Base-by-base conservation (phyloP, 306 rosid species). In the Pyrus communis region DNA sequence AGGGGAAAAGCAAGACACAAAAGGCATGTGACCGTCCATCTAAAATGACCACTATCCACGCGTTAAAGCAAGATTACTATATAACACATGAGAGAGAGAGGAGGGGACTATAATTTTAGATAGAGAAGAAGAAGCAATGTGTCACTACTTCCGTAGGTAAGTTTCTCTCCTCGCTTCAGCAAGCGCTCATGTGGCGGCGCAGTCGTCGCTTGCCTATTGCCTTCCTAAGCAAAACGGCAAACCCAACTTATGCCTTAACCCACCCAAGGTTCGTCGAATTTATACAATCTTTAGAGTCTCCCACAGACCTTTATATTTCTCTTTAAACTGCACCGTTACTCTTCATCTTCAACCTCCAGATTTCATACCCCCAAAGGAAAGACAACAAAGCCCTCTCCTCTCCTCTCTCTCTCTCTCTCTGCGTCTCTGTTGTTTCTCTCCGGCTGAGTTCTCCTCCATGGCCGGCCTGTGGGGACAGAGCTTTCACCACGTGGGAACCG, bases 1-100 rank as follows among this genome's bases (percentile, higher is more conserved):
- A 21, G 7, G 72, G 31, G 55, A 21, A 58, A 69, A 27, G 54
- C 5, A 58, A 45, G 59, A 72, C 92, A 80, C 86, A 71, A 70
- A 78, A 58, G 81, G 76, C 87, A 86, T 78, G 87, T 87, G 85
- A 85, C 73, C 84, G 76, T 78, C 87, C 83, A 79, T 80, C 82
- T 49, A 74, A 65, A 74, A 72, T 60, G 68, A 62, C 30, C 67
- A 40, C 15, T 11, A 38, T 31, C 80, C 85, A 86, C 85, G 89
- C 75, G 92, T 83, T 63, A 72, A 79, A 81, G 70, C 54, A 18
- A 46, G 35, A 59, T 72, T 67, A 72, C 6, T 11, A 60, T 30
- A 80, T 75, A 49, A 33, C 30, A 60, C 25, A 7, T 12, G 68
- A 8, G 66, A 60, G 35, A 11, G 18, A 43, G 33, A 7, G 27